Percentiles rank a stretch among this genome's conserved stretches.
phyloP scores from a whole-genome alignment of 495 filamentous ascomycete species.

The Antarctomyces pellizariae region DNA sequence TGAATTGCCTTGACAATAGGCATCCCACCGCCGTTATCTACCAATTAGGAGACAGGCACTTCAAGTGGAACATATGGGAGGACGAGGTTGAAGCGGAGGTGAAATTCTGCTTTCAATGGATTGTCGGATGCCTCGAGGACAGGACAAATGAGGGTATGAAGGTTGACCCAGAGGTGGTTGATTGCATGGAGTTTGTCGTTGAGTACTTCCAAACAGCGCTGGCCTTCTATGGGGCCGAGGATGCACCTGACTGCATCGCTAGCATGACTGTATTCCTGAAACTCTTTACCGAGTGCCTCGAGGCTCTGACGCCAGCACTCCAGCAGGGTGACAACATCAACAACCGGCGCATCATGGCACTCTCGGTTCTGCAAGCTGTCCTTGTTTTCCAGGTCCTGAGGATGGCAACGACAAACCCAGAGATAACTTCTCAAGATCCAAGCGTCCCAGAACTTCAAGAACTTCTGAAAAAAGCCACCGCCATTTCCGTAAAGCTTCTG shows the following conservation, averaged over 20 bases:
- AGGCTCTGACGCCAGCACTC: neutral
- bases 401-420: conserved; percentile 13
- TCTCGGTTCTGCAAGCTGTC: conserved; percentile 12
- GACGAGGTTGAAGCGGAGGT: conserved; percentile 45
- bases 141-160: neutral
- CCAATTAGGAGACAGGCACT: conserved; percentile 21
- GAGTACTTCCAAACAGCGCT: conserved; percentile 15
- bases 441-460: conserved; percentile 17
- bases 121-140: conserved; percentile 20
- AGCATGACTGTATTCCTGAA: conserved; percentile 22
- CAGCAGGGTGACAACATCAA: neutral
- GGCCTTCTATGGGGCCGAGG: conserved; percentile 5
- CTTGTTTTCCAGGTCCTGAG: conserved; percentile 14
- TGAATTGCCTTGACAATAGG: conserved; percentile 11
- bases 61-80: conserved; percentile 48
- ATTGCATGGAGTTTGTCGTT: conserved; percentile 18
- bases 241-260: conserved; percentile 16
- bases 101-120: conserved; percentile 29
- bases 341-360: conserved; percentile 9
- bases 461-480: conserved; percentile 17
- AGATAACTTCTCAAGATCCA: conserved; percentile 12
- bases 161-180: conserved; percentile 2
- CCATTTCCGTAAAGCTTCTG: conserved; percentile 18
- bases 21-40: conserved; percentile 14
- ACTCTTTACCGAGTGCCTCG: conserved; percentile 6